Conservation (phyloP, 73 alveolate genomes). For the Symbiodinium pilosum region DNA sequence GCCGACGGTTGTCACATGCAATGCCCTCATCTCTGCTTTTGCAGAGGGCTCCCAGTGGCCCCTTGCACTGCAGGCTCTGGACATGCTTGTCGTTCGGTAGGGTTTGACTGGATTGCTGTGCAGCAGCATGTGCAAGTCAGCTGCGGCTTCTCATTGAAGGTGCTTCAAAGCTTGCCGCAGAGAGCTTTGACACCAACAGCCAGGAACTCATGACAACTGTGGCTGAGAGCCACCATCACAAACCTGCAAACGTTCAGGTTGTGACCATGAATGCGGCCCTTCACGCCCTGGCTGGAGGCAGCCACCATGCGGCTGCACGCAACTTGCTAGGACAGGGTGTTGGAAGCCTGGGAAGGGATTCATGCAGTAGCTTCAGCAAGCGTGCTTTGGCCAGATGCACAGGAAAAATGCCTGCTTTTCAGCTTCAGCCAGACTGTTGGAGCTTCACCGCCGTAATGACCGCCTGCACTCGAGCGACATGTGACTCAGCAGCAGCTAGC, state of each 20-base stretch:
- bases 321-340: constrained; percentile 11
- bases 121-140: too few relatives aligned
- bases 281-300: constrained; percentile 46
- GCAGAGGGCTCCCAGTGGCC: constrained; percentile 75
- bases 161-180: background rate
- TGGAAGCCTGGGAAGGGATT: background rate
- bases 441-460: constrained; percentile 86
- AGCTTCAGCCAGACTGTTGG: constrained; percentile 37
- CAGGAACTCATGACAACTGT: background rate
- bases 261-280: constrained; percentile 67
- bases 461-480: constrained; percentile 58
- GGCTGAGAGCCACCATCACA: background rate
- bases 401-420: constrained; percentile 51
- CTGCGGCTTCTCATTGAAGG: background rate
- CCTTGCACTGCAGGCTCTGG: constrained; percentile 21
- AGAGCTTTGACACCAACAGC: background rate
- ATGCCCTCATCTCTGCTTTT: constrained; percentile 61
- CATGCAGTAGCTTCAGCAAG: too few relatives aligned
- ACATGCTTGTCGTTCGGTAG: background rate
- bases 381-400: background rate
- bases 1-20: constrained; percentile 73
- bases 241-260: background rate
- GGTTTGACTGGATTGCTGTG: too few relatives aligned
- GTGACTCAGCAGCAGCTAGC: background rate
- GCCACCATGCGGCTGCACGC: constrained; percentile 56